A percentile compares a stretch with the other conserved stretches of the same genome.
These are phyloP conservation scores for Nicotiana sylvestris DNA, from an alignment of 257 asterid genomes.

Conservation along the genomic window DNA sequence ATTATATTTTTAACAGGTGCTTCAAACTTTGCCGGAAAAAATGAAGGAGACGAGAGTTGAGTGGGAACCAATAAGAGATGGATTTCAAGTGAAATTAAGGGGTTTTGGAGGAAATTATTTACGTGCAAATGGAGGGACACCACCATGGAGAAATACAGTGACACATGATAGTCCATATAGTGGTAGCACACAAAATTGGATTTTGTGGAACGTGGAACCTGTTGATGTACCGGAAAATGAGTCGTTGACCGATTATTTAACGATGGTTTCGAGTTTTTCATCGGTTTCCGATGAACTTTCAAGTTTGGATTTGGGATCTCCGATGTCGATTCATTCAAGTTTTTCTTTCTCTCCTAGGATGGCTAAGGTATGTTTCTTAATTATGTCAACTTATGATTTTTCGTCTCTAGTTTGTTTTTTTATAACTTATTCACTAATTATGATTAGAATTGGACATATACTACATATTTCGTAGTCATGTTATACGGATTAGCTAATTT, in stretches of 20 bases:
- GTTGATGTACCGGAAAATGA: slow-evolving; percentile 79
- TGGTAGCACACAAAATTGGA: slow-evolving; percentile 55
- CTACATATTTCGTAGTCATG: no score
- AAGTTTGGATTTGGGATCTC: slow-evolving; percentile 64
- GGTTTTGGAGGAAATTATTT: slow-evolving; percentile 58
- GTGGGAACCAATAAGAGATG: slow-evolving; percentile 88
- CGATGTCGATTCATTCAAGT: slow-evolving; percentile 49
- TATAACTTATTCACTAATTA: not conserved
- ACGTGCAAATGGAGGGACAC: slow-evolving; percentile 92
- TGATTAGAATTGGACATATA: no score
- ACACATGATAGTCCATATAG: slow-evolving; percentile 64
- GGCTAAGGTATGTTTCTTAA: slow-evolving; percentile 51
- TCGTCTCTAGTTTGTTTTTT: not conserved
- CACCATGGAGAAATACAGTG: slow-evolving; percentile 87
- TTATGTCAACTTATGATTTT: not conserved
- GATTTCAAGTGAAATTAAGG: slow-evolving; percentile 65
- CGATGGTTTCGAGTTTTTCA: slow-evolving; percentile 68
- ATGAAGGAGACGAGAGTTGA: slow-evolving; percentile 33
- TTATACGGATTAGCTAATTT: no score
- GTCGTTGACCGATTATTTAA: slow-evolving; percentile 52
- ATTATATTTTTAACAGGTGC: not conserved
- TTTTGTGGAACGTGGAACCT: slow-evolving; percentile 73
- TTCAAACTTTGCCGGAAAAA: slow-evolving; percentile 44
- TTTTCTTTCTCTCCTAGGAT: slow-evolving; percentile 39
- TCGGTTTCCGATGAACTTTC: slow-evolving; percentile 76